Evolutionary conservation across 352 stramenopile species (phyloP).

Genomic region (Globisporangium megalacanthum): DNA sequence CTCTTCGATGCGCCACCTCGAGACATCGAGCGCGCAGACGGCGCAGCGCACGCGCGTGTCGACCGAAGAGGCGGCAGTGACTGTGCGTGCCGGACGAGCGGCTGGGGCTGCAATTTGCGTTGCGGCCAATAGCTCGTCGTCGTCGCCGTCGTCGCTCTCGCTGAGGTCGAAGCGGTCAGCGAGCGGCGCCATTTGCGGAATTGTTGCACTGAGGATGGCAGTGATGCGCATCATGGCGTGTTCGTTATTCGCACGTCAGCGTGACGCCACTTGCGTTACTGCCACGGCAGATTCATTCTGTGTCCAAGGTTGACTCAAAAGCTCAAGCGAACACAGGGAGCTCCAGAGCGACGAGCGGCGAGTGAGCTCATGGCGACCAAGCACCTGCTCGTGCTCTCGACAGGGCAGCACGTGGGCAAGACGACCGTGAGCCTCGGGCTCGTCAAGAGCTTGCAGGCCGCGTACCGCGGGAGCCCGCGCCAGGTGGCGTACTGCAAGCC

Average conservation of each 20-base stretch:
- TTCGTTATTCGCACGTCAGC: neutral
- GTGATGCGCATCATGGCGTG: neutral
- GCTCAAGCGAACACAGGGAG: too few relatives aligned
- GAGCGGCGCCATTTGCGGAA: neutral
- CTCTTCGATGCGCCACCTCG: constrained; percentile 35
- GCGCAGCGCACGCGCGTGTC: constrained; percentile 32
- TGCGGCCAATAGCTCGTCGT: constrained; percentile 16
- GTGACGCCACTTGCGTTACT: neutral
- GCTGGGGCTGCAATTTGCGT: constrained; percentile 21
- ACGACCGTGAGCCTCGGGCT: constrained; percentile 94
- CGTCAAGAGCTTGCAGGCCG: constrained; percentile 91
- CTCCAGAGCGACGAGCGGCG: neutral
- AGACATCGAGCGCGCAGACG: constrained; percentile 62
- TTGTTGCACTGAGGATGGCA: neutral
- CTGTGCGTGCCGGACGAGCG: neutral
- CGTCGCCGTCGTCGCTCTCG: constrained; percentile 4
- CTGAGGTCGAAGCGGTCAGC: constrained; percentile 4
- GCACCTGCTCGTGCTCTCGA: constrained; percentile 85
- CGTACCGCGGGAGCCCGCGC: constrained; percentile 65
- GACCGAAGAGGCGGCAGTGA: neutral
- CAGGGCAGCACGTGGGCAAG: constrained; percentile 97
- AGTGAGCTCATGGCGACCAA: constrained; percentile 35
- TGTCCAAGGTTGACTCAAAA: neutral
- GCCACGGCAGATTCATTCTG: neutral
- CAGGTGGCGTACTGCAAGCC: constrained; percentile 93